Percentiles rank a stretch among this genome's conserved stretches.
Conservation (phyloP, 371 early-diverging fungal species). For the Haplosporangium sp. region DNA sequence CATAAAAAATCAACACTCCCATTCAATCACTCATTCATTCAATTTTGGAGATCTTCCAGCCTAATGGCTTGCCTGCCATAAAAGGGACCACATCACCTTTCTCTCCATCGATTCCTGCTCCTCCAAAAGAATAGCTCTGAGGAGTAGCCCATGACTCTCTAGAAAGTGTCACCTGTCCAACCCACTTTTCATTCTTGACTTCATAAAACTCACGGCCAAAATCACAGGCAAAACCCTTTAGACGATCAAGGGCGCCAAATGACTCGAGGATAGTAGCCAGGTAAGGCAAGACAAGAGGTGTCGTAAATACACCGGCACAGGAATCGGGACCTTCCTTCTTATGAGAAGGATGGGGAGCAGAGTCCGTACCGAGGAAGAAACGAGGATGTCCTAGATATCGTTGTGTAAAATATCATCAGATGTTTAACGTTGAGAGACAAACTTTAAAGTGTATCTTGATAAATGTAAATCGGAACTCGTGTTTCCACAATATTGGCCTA, state of each 20-base stretch:
- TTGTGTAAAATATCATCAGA: background rate
- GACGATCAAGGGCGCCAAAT: conserved; percentile 83
- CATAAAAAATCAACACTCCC: background rate
- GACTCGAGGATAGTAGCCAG: conserved; percentile 90
- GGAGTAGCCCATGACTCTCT: conserved; percentile 68
- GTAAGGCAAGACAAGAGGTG: conserved; percentile 86
- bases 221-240: conserved; percentile 86
- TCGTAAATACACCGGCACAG: conserved; percentile 94
- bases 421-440: background rate
- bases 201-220: conserved; percentile 90
- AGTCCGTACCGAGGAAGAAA: conserved; percentile 96
- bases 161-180: conserved; percentile 66
- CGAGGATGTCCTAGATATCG: conserved; percentile 81
- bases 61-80: conserved; percentile 79
- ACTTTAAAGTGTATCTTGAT: background rate
- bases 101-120: conserved; percentile 60
- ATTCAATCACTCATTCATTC: conserved; percentile 3
- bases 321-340: conserved; percentile 88
- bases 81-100: conserved; percentile 89
- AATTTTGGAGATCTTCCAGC: conserved; percentile 73
- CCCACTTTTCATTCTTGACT: conserved; percentile 64
- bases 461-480: background rate
- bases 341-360: conserved; percentile 94
- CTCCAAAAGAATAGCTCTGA: conserved; percentile 63
- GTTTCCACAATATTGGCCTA: background rate